A percentile compares a stretch with the other conserved stretches of the same genome.
Conservation (phyloP, 2,329 filamentous ascomycete species). For the Aphanocladium album region DNA sequence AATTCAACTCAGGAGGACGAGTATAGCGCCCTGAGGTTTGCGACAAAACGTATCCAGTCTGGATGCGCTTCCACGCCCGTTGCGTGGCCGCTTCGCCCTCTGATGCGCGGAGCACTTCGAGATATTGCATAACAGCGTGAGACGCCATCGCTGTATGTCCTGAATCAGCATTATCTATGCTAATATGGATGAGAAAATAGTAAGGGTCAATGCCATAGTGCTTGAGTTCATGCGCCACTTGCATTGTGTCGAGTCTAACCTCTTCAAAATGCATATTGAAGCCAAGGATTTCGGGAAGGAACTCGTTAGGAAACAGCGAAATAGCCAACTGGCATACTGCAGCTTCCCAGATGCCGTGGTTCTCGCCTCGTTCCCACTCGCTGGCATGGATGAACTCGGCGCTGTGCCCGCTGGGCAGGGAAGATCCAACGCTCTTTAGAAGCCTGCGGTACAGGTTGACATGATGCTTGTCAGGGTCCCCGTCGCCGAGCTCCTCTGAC, state of each 20-base stretch:
- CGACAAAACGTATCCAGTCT: conserved; percentile 34
- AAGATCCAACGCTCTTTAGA: neutral
- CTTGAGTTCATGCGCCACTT: conserved; percentile 33
- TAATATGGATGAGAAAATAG: conserved; percentile 44
- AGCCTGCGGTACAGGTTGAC: conserved; percentile 2
- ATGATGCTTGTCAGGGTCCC: neutral
- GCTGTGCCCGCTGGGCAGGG: neutral
- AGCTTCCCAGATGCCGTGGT: conserved; percentile 31
- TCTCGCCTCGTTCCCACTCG: neutral
- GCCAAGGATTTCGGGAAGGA: conserved; percentile 43
- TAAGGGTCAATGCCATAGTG: conserved; percentile 38
- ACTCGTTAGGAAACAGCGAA: conserved; percentile 41
- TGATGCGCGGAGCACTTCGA: conserved; percentile 17
- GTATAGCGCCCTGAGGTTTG: neutral
- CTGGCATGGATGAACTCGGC: neutral
- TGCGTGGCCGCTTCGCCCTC: conserved; percentile 19
- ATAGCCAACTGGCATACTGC: conserved; percentile 38
- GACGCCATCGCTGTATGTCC: conserved; percentile 45
- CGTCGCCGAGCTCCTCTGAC: conserved; percentile 13
- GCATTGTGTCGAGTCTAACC: conserved; percentile 25
- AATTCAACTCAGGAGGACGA: neutral
- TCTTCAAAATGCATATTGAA: conserved; percentile 46
- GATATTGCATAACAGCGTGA: conserved; percentile 31
- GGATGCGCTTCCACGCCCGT: conserved; percentile 34
- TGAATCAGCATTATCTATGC: conserved; percentile 43